Evolutionary conservation across 257 asterid species (phyloP).

Genomic region (Lycium ferocissimum): DNA sequence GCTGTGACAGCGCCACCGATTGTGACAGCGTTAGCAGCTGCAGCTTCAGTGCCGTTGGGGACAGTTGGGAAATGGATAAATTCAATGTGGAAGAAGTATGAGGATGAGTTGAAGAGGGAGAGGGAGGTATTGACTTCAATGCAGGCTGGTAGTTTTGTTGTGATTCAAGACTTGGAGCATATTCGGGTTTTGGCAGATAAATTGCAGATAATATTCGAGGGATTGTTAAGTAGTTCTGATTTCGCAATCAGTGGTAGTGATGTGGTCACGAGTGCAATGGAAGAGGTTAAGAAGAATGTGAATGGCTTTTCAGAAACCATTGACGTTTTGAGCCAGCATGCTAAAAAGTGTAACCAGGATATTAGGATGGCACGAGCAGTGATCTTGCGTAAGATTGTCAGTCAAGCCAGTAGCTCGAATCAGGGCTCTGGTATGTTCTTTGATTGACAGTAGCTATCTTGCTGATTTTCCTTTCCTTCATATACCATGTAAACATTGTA

Average conservation of each 20-base stretch:
- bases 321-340: conserved; percentile 51
- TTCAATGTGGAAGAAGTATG: conserved; percentile 55
- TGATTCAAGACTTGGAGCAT: conserved; percentile 60
- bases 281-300: conserved; percentile 55
- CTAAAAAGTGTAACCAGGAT: conserved; percentile 61
- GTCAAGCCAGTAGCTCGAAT: conserved; percentile 42
- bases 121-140: conserved; percentile 54
- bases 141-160: conserved; percentile 55
- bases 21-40: conserved; percentile 68
- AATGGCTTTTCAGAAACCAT: conserved; percentile 52
- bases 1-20: conserved; percentile 78
- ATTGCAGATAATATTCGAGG: conserved; percentile 52
- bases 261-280: conserved; percentile 45
- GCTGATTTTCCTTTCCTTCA: neutral
- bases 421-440: conserved; percentile 28
- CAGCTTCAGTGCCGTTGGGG: conserved; percentile 63
- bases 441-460: conserved; percentile 20
- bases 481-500: conserved; percentile 25
- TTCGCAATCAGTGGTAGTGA: conserved; percentile 39
- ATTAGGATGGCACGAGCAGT: conserved; percentile 63
- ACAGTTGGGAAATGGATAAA: conserved; percentile 74
- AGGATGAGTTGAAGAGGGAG: conserved; percentile 54
- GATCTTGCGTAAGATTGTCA: conserved; percentile 68
- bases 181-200: conserved; percentile 47
- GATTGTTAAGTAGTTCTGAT: conserved; percentile 41